phyloP scores from a whole-genome alignment of 805 yeast genomes.

The Ogataea degrootiae region DNA sequence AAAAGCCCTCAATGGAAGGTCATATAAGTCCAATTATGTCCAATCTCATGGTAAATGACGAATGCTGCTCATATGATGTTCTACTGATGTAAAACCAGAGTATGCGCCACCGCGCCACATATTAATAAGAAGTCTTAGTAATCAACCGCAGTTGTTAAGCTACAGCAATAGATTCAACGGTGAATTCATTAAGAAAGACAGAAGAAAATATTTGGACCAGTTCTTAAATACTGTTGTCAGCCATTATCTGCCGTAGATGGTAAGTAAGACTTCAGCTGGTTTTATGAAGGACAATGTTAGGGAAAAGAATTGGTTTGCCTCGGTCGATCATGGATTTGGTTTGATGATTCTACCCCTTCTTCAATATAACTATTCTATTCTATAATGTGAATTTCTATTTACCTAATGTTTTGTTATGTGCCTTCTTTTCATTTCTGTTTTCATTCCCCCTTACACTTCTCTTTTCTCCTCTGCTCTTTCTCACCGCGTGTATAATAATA shows the following conservation, averaged over 20 bases:
- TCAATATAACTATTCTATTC: background rate
- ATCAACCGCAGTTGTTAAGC: conserved; percentile 32
- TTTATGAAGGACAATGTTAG: conserved; percentile 86
- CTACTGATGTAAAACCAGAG: too few species aligned
- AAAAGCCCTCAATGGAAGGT: too few species aligned
- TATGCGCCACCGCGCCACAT: too few species aligned
- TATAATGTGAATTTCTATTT: background rate
- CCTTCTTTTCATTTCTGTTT: background rate
- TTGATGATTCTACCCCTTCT: background rate
- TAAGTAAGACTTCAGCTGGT: conserved; percentile 68
- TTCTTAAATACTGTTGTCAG: conserved; percentile 79
- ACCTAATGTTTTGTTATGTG: background rate
- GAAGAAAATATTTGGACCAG: conserved; percentile 78
- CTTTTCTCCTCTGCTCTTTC: too few species aligned
- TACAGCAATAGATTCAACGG: conserved; percentile 71
- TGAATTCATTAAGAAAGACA: conserved; percentile 62
- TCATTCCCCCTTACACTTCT: too few species aligned
- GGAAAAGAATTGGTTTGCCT: conserved; percentile 39
- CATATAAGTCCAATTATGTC: too few species aligned
- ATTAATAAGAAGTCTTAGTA: too few species aligned
- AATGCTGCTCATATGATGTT: too few species aligned
- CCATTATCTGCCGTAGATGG: conserved; percentile 89
- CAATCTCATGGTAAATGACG: too few species aligned
- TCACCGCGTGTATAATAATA: too few species aligned
- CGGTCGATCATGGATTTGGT: background rate